Evolutionary conservation across 2,329 filamentous ascomycete species (phyloP), one percentile per base, ranked within the genome.

Genomic region (Xylariaceae sp.): DNA sequence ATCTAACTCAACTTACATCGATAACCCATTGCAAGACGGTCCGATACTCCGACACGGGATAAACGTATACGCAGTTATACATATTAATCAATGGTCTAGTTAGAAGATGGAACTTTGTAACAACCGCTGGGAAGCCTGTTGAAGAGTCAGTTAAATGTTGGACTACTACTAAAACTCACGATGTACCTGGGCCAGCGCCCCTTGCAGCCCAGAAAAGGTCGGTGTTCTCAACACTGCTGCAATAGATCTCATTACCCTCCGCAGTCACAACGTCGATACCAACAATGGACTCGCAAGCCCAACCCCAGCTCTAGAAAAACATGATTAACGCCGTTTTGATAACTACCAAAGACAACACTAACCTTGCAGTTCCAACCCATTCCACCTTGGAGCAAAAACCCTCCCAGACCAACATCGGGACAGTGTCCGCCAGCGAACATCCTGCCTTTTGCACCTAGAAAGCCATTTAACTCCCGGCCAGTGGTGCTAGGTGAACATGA

Each of bases 361-460:
- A 79, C 78, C 66, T 76, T 78, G 61, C 78, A 82, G 61, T 82
- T 83, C 81, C 81, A 85, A 0, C 81, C 81, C 79, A 84, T 83
- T 1, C 81, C 81, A 0, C 81, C 82, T 60, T 83, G 81, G 14
- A 85, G 65, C 20, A 84, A 64, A 58, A 83, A 84, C 0, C 81
- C 81, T 0, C 81, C 81, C n/a, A 84, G 62, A 7, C 79, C 81
- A 18, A 84, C 81, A 65, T 83, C 80, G 0, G 81, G 81, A 64
- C 81, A 84, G 65, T 84, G 82, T 0, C 81, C 82, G 0, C 79
- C 80, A 0, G 75, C 72, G 60, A 84, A 84, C 70, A 83, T 75
- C 37, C 75, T 67, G 0, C 75, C 77, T 44, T 73, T 65, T 0
- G 56, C 48, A 0, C 47, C 62, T n/a, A 81, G 65, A 48, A 71